Percentiles rank a stretch among this genome's conserved stretches.
Evolutionary conservation across 2,329 filamentous ascomycete species (phyloP).

Genomic region (Aspergillus uvarum): DNA sequence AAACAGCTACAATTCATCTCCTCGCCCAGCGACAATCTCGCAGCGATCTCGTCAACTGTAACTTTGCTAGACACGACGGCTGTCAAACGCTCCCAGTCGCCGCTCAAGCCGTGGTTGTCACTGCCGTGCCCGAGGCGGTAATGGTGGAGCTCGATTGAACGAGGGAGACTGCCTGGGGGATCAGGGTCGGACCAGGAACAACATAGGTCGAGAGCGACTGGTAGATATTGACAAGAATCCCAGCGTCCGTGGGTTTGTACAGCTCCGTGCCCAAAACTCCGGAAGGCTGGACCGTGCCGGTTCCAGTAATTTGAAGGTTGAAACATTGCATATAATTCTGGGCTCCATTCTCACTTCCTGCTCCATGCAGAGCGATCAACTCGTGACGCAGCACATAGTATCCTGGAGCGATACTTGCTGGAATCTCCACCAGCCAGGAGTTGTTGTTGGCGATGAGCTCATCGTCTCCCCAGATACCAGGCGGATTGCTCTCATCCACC

Average conservation of each 20-base stretch:
- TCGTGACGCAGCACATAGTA: conserved; percentile 55
- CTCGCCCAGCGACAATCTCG: background rate
- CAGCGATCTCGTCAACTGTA: no score
- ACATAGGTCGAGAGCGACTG: conserved; percentile 16
- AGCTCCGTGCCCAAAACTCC: conserved; percentile 53
- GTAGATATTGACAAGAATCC: conserved; percentile 60
- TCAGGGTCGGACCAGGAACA: conserved; percentile 18
- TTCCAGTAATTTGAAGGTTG: conserved; percentile 58
- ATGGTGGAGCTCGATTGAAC: conserved; percentile 19
- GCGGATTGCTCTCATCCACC: conserved; percentile 36
- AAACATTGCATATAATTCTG: conserved; percentile 57
- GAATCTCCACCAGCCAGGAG: conserved; percentile 48
- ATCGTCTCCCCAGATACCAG: conserved; percentile 56
- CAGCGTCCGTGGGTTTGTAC: conserved; percentile 57
- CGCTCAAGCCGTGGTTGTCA: background rate
- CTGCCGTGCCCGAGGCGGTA: conserved; percentile 15
- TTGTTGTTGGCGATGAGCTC: conserved; percentile 50
- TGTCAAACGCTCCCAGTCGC: background rate
- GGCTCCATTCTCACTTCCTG: conserved; percentile 41
- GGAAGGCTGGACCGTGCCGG: conserved; percentile 43
- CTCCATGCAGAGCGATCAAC: conserved; percentile 52
- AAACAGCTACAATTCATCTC: no score
- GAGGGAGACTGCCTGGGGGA: conserved; percentile 14
- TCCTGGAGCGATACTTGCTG: conserved; percentile 44
- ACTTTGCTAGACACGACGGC: no score